Evolutionary conservation across 2,329 filamentous ascomycete species (phyloP), one percentile per base, ranked within the genome.

Genomic region (Phialophora expanda): DNA sequence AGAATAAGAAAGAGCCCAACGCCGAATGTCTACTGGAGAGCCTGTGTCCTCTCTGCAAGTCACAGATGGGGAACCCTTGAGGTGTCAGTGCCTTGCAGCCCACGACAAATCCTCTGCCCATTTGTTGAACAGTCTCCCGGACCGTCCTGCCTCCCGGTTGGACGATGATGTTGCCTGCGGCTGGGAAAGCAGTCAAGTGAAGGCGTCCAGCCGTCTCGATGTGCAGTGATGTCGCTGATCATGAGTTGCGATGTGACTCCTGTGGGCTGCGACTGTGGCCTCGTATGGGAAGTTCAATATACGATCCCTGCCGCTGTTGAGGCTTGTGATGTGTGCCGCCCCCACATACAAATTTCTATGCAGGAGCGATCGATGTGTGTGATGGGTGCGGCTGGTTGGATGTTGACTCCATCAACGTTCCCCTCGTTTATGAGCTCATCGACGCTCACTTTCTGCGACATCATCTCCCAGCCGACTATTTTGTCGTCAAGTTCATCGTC

Each of bases 301-400:
- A 63, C 30, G 26, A 17, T 51, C 54, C 2, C 22, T 41, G 54
- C 32, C 38, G 54, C 41, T 32, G 14, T 20, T 8, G 14, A n/a
- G 14, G 17, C 38, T 44, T 44, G 6, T 14, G 26, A 50, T 24
- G 8, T 9, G n/a, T 34, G 24, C 8, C 14, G 24, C 8, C 14
- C 11, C 14, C 62, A 22, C 62, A 65, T 65, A 61, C 62, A 61
- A 61, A 44, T 51, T 61, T 61, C 12, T 61, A 32, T 56, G 62
- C 12, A n/a, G 8, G 24, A 22, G 9, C 6, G 41, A 3, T 34
- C 48, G 32, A 14, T 7, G 14, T 14, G 12, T 41, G 55, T 26
- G 38, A 14, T 6, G 30, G 17, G 20, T 41, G 55, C 53, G 38
- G 41, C 38, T 41, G 53, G 20, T 14, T n/a, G n/a, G 4, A 28